Percentiles rank a stretch among this genome's conserved stretches.
phyloP scores from a whole-genome alignment of 2,329 filamentous ascomycete genomes.

The Fusarium clavum region DNA sequence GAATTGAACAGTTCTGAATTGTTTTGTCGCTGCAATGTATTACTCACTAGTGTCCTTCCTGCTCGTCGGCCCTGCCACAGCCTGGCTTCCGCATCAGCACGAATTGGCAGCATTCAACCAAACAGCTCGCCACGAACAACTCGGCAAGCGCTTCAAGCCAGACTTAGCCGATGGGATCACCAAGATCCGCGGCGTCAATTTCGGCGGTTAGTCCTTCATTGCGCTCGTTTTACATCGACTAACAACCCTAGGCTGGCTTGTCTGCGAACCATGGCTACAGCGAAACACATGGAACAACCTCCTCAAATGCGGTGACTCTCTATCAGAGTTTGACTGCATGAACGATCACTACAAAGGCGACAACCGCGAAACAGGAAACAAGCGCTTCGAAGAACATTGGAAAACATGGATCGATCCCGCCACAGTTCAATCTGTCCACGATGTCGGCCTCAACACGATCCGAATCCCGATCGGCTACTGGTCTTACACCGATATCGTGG shows the following conservation, averaged over 20 bases:
- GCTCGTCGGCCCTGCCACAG: conserved; percentile 11
- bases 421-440: conserved; percentile 36
- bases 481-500: conserved; percentile 31
- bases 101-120: conserved; percentile 34
- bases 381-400: conserved; percentile 30
- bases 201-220: conserved; percentile 4
- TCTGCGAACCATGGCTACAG: conserved; percentile 29
- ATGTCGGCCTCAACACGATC: conserved; percentile 36
- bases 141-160: conserved; percentile 31
- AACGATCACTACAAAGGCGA: conserved; percentile 23
- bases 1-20: too few relatives aligned
- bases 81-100: conserved; percentile 31
- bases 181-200: conserved; percentile 37
- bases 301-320: conserved; percentile 17
- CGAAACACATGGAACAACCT: conserved; percentile 18
- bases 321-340: conserved; percentile 37
- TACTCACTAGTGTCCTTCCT: background rate
- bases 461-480: conserved; percentile 38
- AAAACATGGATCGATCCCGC: conserved; percentile 32
- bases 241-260: conserved; percentile 20
- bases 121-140: conserved; percentile 30
- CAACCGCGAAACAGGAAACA: conserved; percentile 26
- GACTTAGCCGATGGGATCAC: conserved; percentile 8
- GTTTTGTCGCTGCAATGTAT: background rate
- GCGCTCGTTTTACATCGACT: fast-evolving